Evolutionary conservation across 2,329 filamentous ascomycete species (phyloP).

Genomic region (Calonectria leucothoes): DNA sequence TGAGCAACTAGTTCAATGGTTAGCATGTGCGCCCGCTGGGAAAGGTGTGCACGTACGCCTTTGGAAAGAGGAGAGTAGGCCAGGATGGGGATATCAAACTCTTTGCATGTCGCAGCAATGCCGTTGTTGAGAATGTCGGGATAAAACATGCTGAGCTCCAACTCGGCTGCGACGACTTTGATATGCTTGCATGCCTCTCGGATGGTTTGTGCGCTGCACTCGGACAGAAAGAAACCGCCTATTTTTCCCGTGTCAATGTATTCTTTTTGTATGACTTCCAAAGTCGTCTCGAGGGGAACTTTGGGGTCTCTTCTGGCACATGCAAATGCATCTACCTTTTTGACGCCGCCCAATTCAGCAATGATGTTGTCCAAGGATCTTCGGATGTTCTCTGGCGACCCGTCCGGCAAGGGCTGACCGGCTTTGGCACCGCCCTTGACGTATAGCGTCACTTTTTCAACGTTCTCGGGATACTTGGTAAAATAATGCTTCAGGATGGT

Average conservation of each 20-base stretch:
- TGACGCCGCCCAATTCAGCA: constrained; percentile 60
- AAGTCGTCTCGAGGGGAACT: constrained; percentile 56
- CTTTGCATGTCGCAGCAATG: constrained; percentile 64
- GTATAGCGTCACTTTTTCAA: constrained; percentile 68
- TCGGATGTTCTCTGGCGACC: constrained; percentile 65
- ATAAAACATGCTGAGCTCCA: constrained; percentile 64
- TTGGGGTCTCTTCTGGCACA: constrained; percentile 67
- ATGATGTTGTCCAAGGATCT: constrained; percentile 69
- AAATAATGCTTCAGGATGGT: constrained; percentile 73
- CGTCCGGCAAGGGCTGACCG: constrained; percentile 55
- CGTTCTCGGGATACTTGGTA: constrained; percentile 71
- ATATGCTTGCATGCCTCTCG: constrained; percentile 57
- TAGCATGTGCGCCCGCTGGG: constrained; percentile 10
- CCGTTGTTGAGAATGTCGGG: constrained; percentile 63
- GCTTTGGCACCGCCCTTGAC: constrained; percentile 68
- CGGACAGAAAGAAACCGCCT: constrained; percentile 62
- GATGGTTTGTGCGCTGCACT: constrained; percentile 61
- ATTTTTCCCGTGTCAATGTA: constrained; percentile 65
- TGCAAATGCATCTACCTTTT: constrained; percentile 71
- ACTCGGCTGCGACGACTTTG: constrained; percentile 61
- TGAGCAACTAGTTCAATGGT: constrained; percentile 42
- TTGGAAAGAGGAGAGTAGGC: constrained; percentile 79
- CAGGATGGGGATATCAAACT: constrained; percentile 76
- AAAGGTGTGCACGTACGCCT: constrained; percentile 50
- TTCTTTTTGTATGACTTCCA: constrained; percentile 56